Evolutionary conservation across 495 filamentous ascomycete species (phyloP).

Genomic region (Usnea hakonensis): DNA sequence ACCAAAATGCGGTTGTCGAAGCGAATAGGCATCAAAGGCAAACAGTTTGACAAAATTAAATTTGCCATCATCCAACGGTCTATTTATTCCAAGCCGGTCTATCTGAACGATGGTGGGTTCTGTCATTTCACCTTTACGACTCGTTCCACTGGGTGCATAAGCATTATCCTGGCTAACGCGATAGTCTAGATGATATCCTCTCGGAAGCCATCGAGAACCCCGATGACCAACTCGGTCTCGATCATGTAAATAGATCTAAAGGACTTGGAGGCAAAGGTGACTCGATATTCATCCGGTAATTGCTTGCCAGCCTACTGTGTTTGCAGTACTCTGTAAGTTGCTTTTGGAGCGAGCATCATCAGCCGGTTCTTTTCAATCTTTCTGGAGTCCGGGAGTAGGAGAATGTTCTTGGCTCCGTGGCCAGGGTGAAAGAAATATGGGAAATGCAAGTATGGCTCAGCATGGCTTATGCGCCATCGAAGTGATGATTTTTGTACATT

Average conservation of each 20-base stretch:
- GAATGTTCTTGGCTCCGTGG: not conserved
- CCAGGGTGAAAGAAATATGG: not conserved
- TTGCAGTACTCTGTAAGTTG: not conserved
- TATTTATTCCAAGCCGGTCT: conserved; percentile 64
- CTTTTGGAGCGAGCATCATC: not conserved
- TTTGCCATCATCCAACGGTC: conserved; percentile 73
- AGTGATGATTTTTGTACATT: not conserved
- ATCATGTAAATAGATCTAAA: conserved; percentile 72
- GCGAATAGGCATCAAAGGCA: conserved; percentile 89
- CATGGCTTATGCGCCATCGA: not conserved
- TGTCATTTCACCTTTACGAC: not conserved
- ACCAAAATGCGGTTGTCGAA: conserved; percentile 86
- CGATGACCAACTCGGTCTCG: conserved; percentile 81
- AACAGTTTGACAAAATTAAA: conserved; percentile 97
- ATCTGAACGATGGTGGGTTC: conserved; percentile 77
- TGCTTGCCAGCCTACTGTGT: not conserved
- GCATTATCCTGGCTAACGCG: conserved; percentile 3
- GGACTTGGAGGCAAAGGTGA: conserved; percentile 53
- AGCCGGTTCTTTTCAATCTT: not conserved
- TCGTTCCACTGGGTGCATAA: not conserved
- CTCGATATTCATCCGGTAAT: conserved; percentile 58
- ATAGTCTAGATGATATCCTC: conserved; percentile 65
- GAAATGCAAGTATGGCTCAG: not conserved
- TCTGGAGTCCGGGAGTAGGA: not conserved
- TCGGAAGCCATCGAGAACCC: conserved; percentile 56